Evolutionary conservation across 73 alveolate genomes (phyloP).

Genomic region (Paramecium sonneborni): DNA sequence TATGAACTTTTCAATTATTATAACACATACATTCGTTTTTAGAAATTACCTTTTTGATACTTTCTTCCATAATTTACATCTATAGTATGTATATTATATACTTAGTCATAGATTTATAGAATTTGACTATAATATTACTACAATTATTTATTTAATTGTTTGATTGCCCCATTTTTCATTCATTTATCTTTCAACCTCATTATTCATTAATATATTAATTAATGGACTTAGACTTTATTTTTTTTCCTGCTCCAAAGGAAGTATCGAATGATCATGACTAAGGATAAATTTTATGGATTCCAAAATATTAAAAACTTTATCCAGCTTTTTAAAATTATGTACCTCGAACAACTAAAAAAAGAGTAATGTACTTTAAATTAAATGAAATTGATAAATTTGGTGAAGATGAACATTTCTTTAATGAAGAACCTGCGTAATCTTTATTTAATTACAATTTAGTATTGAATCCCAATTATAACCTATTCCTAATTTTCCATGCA

Average conservation of each 20-base stretch:
- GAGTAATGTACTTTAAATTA: not conserved
- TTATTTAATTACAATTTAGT: not conserved
- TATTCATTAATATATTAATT: not conserved
- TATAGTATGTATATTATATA: not conserved
- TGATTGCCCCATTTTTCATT: not conserved
- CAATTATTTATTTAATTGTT: not conserved
- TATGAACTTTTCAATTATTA: not conserved
- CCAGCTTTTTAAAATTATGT: slow-evolving; percentile 14
- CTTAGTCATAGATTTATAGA: not conserved
- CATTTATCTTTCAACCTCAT: not conserved
- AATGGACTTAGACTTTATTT: slow-evolving; percentile 41
- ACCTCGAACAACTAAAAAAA: not conserved
- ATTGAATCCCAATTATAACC: not conserved
- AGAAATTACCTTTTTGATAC: not conserved
- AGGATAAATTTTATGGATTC: slow-evolving; percentile 30
- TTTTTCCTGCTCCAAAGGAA: slow-evolving; percentile 39
- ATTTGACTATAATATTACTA: not conserved
- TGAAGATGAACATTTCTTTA: not conserved
- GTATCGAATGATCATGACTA: not conserved
- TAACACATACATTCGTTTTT: not conserved
- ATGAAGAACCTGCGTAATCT: not conserved
- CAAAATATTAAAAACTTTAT: slow-evolving; percentile 1
- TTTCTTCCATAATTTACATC: not conserved
- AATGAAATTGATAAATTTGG: not conserved
- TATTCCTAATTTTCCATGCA: not conserved